Conservation (phyloP, 768 basidiomycete genomes). For the Tylopilus felleus region DNA sequence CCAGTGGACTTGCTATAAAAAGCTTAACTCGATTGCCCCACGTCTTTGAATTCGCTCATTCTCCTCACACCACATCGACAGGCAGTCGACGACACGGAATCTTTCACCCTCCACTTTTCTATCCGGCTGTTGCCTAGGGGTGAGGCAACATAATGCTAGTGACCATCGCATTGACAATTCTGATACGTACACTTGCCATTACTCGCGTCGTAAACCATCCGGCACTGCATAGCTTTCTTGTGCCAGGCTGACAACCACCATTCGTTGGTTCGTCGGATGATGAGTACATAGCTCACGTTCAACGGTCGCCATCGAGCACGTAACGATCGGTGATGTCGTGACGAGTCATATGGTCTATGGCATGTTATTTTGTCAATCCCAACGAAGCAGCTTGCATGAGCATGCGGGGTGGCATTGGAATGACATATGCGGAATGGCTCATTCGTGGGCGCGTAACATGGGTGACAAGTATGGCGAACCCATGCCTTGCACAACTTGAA, state of each 20-base stretch:
- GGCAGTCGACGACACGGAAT: background rate
- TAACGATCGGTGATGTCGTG: background rate
- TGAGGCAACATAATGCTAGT: background rate
- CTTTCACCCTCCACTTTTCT: background rate
- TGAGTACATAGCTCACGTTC: background rate
- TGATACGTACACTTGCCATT: background rate
- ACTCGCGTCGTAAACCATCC: background rate
- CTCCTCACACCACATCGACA: background rate
- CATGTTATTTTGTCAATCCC: background rate
- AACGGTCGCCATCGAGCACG: background rate
- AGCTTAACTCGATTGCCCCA: background rate
- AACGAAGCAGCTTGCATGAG: too few species aligned
- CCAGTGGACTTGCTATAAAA: background rate
- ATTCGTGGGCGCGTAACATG: too few species aligned
- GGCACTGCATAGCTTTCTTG: background rate
- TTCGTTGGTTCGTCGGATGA: background rate
- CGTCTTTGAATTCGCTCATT: background rate
- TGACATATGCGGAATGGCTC: background rate
- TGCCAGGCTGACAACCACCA: background rate
- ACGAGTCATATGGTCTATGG: background rate
- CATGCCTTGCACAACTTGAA: too few species aligned
- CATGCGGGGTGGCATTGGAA: background rate
- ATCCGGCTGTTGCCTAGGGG: background rate
- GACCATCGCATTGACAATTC: background rate
- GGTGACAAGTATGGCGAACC: too few species aligned